Evolutionary conservation across 371 early-diverging fungal species (phyloP).

Genomic region (Mortierella sp.): DNA sequence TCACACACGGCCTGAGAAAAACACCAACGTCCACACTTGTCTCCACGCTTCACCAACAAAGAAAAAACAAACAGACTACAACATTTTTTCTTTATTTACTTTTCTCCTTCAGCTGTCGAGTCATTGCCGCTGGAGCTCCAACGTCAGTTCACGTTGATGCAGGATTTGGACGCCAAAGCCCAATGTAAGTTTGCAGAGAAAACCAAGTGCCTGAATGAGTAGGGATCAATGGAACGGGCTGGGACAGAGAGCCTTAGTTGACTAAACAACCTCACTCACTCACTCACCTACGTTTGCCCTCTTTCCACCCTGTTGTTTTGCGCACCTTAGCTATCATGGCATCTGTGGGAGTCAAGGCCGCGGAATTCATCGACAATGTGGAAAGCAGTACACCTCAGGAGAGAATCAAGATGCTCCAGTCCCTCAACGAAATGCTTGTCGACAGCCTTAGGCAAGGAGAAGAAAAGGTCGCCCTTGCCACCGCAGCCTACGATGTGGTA

Average conservation of each 20-base stretch:
- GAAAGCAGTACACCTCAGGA: slow-evolving; percentile 65
- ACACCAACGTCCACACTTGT: not conserved
- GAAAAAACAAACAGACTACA: not conserved
- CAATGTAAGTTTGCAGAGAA: slow-evolving; percentile 69
- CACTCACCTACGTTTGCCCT: not conserved
- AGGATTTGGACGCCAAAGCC: slow-evolving; percentile 90
- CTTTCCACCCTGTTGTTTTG: not conserved
- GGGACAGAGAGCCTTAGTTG: no score
- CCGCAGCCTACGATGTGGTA: slow-evolving; percentile 93
- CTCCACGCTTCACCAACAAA: not conserved
- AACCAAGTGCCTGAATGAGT: not conserved
- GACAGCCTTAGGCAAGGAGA: slow-evolving; percentile 90
- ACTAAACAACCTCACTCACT: no score
- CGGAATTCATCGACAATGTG: slow-evolving; percentile 68
- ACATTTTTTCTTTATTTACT: not conserved
- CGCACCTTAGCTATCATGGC: slow-evolving; percentile 66
- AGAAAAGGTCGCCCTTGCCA: slow-evolving; percentile 92
- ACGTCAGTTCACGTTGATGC: slow-evolving; percentile 90
- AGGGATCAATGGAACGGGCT: no score
- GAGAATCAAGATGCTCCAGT: slow-evolving; percentile 70
- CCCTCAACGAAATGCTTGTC: slow-evolving; percentile 69
- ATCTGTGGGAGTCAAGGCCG: slow-evolving; percentile 70
- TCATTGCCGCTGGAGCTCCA: slow-evolving; percentile 92
- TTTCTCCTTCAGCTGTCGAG: slow-evolving; percentile 77
- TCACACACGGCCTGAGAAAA: not conserved